Conservation (phyloP, 495 filamentous ascomycete genomes). For the Saxophila tyrrhenica region DNA sequence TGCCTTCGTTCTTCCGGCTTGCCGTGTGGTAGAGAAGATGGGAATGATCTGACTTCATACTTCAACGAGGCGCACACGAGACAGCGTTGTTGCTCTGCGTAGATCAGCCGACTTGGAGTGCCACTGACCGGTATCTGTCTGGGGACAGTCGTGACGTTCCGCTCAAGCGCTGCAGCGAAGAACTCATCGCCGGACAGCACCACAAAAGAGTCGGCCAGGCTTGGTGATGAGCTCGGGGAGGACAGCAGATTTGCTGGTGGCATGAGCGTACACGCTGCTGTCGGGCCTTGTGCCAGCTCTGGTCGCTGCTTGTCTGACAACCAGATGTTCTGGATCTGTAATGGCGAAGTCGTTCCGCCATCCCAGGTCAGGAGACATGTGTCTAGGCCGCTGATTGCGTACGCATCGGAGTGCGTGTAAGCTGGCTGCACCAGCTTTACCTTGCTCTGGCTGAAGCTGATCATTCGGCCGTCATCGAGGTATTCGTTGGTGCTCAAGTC, state of each 20-base stretch:
- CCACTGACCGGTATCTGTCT: constrained; percentile 38
- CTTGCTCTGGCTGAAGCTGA: constrained; percentile 4
- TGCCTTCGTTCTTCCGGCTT: constrained; percentile 13
- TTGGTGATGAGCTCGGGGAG: constrained; percentile 18
- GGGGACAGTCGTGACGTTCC: constrained; percentile 38
- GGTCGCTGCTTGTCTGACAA: constrained; percentile 19
- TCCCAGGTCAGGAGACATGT: constrained; percentile 13
- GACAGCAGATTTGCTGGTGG: constrained; percentile 8
- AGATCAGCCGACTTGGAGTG: constrained; percentile 43
- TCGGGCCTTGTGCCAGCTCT: constrained; percentile 15
- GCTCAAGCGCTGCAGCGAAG: constrained; percentile 39
- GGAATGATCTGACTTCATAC: constrained; percentile 31
- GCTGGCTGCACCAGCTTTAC: constrained; percentile 2
- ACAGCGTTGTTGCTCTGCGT: constrained; percentile 38
- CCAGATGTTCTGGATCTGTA: constrained; percentile 24
- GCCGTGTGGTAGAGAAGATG: constrained; percentile 27
- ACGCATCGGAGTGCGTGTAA: neutral
- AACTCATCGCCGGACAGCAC: constrained; percentile 33
- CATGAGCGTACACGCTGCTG: constrained; percentile 18
- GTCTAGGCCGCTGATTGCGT: constrained; percentile 9
- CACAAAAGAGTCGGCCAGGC: constrained; percentile 23
- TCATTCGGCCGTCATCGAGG: neutral
- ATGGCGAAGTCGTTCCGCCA: neutral
- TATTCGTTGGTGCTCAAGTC: neutral
- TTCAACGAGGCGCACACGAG: constrained; percentile 41